A percentile compares a stretch with the other conserved stretches of the same genome.
Conservation (phyloP, 2,329 filamentous ascomycete species). For the Graphium sp. region DNA sequence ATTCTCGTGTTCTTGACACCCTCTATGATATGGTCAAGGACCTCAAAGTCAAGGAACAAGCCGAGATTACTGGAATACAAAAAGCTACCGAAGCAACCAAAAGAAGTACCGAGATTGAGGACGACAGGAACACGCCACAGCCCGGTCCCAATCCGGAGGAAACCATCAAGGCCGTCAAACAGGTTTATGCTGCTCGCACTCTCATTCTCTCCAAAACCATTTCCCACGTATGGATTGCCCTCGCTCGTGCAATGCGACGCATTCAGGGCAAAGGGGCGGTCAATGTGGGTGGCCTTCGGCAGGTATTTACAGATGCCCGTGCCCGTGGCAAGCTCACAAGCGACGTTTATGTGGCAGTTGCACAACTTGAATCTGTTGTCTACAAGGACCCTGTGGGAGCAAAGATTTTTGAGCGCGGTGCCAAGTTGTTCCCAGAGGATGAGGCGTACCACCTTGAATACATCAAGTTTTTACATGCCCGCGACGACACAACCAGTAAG, state of each 20-base stretch:
- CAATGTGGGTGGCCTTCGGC: conserved; percentile 60
- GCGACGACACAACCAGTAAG: conserved; percentile 87
- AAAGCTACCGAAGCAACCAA: conserved; percentile 19
- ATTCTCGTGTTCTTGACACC: conserved; percentile 65
- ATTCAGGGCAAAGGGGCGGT: conserved; percentile 67
- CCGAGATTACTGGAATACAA: conserved; percentile 39
- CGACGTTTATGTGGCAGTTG: conserved; percentile 87
- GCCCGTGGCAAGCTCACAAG: conserved; percentile 77
- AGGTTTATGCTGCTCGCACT: conserved; percentile 56
- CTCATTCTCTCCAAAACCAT: conserved; percentile 68
- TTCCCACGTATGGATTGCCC: conserved; percentile 85
- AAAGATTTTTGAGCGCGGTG: conserved; percentile 90
- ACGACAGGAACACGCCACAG: conserved; percentile 26
- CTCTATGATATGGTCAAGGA: conserved; percentile 78
- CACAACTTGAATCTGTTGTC: conserved; percentile 84
- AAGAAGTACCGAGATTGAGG: conserved; percentile 22
- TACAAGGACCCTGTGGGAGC: conserved; percentile 87
- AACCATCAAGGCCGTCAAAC: conserved; percentile 42
- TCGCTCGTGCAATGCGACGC: conserved; percentile 86
- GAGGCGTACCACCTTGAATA: conserved; percentile 91
- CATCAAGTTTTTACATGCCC: conserved; percentile 81
- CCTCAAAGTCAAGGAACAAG: conserved; percentile 43
- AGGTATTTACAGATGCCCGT: conserved; percentile 79
- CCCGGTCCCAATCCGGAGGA: conserved; percentile 30
- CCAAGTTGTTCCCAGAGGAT: conserved; percentile 85